These are phyloP conservation scores for Alternaria ethzedia DNA, from an alignment of 2,329 filamentous ascomycete genomes.

Conservation along the genomic window DNA sequence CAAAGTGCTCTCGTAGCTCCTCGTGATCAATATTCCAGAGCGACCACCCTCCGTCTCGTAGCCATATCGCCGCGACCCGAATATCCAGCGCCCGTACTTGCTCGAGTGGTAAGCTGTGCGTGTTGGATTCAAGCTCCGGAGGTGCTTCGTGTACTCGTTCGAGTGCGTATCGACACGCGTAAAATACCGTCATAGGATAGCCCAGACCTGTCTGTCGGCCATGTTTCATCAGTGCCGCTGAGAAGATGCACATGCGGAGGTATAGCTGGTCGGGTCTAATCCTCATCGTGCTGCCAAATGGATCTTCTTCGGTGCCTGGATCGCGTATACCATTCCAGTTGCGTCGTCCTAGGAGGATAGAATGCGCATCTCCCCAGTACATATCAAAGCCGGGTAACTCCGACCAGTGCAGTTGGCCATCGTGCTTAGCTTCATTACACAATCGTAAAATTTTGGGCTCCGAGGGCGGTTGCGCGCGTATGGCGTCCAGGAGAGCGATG, in stretches of 20 bases:
- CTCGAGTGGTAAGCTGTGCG: neutral
- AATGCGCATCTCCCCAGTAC: neutral
- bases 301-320: neutral
- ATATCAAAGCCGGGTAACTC: neutral
- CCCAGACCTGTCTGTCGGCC: neutral
- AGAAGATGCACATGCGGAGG: neutral
- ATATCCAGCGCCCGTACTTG: constrained; percentile 1
- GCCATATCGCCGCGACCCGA: constrained; percentile 4
- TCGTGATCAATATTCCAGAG: neutral
- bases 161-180: neutral
- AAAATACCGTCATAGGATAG: neutral
- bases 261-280: neutral
- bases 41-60: neutral
- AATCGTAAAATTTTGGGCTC: neutral
- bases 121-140: neutral
- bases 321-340: neutral
- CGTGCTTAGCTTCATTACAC: neutral
- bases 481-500: neutral
- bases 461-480: neutral
- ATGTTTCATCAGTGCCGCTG: neutral
- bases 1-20: neutral
- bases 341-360: neutral
- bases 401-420: neutral
- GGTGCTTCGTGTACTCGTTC: neutral
- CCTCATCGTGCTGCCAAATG: neutral